Conservation (phyloP, 306 rosid genomes). For the Vigna mungo region DNA sequence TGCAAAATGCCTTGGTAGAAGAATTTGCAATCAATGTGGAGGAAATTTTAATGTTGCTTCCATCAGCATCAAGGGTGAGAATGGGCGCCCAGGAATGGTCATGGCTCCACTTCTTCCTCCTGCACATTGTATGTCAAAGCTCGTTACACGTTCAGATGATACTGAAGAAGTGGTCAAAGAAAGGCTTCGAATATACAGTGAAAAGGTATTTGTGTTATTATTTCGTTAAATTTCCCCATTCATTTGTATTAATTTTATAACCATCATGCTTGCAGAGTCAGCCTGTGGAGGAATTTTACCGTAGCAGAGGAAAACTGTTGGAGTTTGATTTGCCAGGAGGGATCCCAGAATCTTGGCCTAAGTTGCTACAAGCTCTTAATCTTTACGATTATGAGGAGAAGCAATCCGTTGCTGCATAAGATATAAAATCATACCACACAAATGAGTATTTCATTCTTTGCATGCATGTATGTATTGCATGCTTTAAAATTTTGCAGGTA, state of each 20-base stretch:
- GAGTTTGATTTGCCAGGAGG: constrained; percentile 96
- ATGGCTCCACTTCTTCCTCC: constrained; percentile 99
- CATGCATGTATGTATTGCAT: constrained; percentile 49
- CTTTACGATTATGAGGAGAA: constrained; percentile 86
- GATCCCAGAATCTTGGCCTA: constrained; percentile 98
- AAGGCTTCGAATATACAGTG: constrained; percentile 81
- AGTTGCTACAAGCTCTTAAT: constrained; percentile 84
- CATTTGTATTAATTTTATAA: constrained; percentile 4
- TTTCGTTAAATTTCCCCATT: background rate
- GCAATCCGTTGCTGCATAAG: constrained; percentile 78
- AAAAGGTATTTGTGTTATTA: constrained; percentile 60
- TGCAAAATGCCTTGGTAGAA: constrained; percentile 92
- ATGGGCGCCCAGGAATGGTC: constrained; percentile 72
- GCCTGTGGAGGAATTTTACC: constrained; percentile 89
- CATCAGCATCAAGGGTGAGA: constrained; percentile 68
- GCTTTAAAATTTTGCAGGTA: constrained; percentile 63
- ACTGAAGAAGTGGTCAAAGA: constrained; percentile 76
- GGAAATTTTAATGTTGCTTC: constrained; percentile 85
- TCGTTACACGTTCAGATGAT: constrained; percentile 86
- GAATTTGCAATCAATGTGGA: constrained; percentile 89
- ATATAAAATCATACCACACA: constrained; percentile 38
- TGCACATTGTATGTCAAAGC: constrained; percentile 83
- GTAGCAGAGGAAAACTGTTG: constrained; percentile 73
- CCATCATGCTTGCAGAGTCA: constrained; percentile 63
- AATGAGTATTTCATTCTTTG: constrained; percentile 61